A percentile compares a stretch with the other conserved stretches of the same genome.
These are phyloP conservation scores for Colletotrichum euphorbiae DNA, from an alignment of 2,329 filamentous ascomycete genomes.

Conservation along the genomic window DNA sequence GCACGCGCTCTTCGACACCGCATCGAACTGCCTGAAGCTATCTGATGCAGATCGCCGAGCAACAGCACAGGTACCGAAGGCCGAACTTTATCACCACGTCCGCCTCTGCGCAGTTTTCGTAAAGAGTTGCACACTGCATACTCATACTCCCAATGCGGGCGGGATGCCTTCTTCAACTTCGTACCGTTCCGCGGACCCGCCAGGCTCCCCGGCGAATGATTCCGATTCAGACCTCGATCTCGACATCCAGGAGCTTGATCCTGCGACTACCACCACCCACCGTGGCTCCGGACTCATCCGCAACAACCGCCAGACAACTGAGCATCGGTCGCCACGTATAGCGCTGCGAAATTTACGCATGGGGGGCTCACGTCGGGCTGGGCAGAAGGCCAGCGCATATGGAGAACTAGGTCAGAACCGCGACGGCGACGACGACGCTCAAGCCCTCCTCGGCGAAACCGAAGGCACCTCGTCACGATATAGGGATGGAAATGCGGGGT, in stretches of 20 bases:
- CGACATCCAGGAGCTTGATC: slow-evolving; percentile 84
- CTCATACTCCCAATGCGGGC: slow-evolving; percentile 44
- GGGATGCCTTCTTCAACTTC: slow-evolving; percentile 69
- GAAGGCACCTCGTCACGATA: slow-evolving; percentile 66
- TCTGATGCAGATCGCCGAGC: slow-evolving; percentile 38
- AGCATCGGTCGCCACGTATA: slow-evolving; percentile 68
- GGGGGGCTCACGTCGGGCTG: slow-evolving; percentile 69
- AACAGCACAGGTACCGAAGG: slow-evolving; percentile 32
- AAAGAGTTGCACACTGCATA: slow-evolving; percentile 33
- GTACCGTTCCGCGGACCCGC: slow-evolving; percentile 68
- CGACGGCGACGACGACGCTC: slow-evolving; percentile 72
- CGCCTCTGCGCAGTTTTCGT: slow-evolving; percentile 18
- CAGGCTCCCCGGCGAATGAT: slow-evolving; percentile 74
- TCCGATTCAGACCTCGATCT: slow-evolving; percentile 84
- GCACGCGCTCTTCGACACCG: slow-evolving; percentile 1
- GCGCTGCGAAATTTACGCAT: slow-evolving; percentile 78
- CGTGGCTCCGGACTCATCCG: slow-evolving; percentile 53
- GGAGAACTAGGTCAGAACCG: slow-evolving; percentile 69
- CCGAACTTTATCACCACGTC: slow-evolving; percentile 37
- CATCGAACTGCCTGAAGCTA: slow-evolving; percentile 21
- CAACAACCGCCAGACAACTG: slow-evolving; percentile 60
- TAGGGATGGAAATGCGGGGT: slow-evolving; percentile 66
- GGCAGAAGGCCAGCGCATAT: slow-evolving; percentile 67
- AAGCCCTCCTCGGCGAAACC: slow-evolving; percentile 74
- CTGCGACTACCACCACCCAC: slow-evolving; percentile 52